Base-by-base conservation (phyloP, 2,329 filamentous ascomycete species). In the Apiospora saccharicola region DNA sequence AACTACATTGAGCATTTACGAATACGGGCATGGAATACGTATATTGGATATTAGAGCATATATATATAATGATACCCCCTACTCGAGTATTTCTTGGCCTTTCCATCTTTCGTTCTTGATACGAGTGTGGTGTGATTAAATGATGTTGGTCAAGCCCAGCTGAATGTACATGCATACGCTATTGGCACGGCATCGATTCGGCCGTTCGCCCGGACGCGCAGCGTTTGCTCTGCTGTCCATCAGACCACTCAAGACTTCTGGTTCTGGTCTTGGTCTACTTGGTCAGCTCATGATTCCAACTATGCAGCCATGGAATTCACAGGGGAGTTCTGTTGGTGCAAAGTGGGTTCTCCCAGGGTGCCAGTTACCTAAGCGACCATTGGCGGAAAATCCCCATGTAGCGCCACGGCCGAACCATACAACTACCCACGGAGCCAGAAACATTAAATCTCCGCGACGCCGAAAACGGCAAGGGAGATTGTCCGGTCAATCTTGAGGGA, bases 321-420 rank as follows among this genome's bases (percentile, higher is more conserved):
- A n/a, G 12, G 30, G 30, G 19, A 19, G 8, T 19, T 4, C 22
- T 61, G 53, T 19, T 61, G 14, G 53, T 30, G 53, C 26, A 22
- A 7, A 37, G 16, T 30, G 53, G 30, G 30, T 61, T 16, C 26
- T 61, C 30, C 3, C 53, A 13, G 14, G 53, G 53, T 22, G 43
- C 5, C 53, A 22, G 30, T 22, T 22, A 12, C 26, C 26, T 30
- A 30, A 30, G 53, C 53, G 30, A 46, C 67, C 67, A 68, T 68
- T 68, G 67, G 67, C 67, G 67, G 67, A 68, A 68, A 68, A 68
- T 68, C 67, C 67, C 57, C 67, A 37, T 26, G 26, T 22, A 10
- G 67, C 57, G 16, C 53, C 30, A n/a, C 30, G 53, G 53, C 53
- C 53, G 30, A 61, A 61, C 64, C 61, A 30, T 30, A 43, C 61